Evolutionary conservation across 345 rosid genomes (phyloP), one percentile per base, ranked within the genome.

Genomic region (Salix exigua): DNA sequence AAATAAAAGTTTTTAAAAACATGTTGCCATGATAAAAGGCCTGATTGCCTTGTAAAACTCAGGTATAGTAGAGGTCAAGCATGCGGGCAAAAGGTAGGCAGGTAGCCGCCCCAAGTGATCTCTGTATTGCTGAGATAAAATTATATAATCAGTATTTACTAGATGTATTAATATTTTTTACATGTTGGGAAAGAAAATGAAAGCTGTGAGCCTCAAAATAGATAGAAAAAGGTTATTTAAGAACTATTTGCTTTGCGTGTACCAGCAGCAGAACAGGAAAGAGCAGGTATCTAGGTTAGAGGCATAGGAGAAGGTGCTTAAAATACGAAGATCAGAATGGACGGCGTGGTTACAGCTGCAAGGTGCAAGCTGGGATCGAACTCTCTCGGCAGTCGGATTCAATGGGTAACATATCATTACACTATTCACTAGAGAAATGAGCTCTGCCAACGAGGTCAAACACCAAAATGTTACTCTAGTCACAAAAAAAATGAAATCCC

Each of bases 391-490:
- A 3, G 63, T 4, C 63, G 3, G 63, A 10, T 58, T 55, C 11
- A 40, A 6, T 0, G 17, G 33, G 48, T 8, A 53, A 40, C 26
- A 18, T 53, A 61, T 51, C 75, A 23, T 65, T 65, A 76, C 80
- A 75, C 40, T 26, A 10, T 77, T 68, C 62, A 28, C 42, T 9
- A 33, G 23, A 51, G 44, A 75, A 42, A 53, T 16, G 21, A 77
- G 83, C 86, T 75, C 85, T 61, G 68, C 35, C 62, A 51, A 62
- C 78, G 78, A 84, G 87, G 85, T 82, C 87, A 85, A 81, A 67
- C 70, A 61, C 75, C 51, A 67, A 74, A 74, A 30, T 40, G 28
- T 16, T 18, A 76, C 51, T 21, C 71, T 58, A 6, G 1, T 58
- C 28, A 23, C 28, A 58, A 25, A 28, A 70, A 70, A 74, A 73